Percentiles rank a stretch among this genome's conserved stretches.
phyloP scores from a whole-genome alignment of 257 asterid genomes.

The Haberlea rhodopensis region DNA sequence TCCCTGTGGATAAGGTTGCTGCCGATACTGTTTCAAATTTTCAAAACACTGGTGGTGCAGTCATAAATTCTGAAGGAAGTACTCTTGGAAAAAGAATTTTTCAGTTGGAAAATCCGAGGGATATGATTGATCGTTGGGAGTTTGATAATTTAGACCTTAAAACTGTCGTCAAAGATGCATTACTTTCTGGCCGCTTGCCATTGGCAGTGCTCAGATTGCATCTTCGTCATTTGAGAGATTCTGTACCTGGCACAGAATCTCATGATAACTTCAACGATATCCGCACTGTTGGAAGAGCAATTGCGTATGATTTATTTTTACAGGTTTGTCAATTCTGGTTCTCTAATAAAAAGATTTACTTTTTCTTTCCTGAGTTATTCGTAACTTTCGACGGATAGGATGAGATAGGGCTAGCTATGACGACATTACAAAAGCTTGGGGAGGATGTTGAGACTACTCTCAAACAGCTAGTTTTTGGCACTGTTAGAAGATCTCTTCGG shows the following conservation, averaged over 20 bases:
- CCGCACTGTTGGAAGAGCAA: slow-evolving; percentile 80
- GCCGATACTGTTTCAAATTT: slow-evolving; percentile 30
- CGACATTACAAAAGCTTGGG: slow-evolving; percentile 94
- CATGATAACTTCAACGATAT: slow-evolving; percentile 83
- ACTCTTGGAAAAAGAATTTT: slow-evolving; percentile 36
- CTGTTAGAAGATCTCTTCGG: slow-evolving; percentile 88
- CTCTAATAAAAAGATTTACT: slow-evolving; percentile 16
- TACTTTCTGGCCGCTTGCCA: slow-evolving; percentile 93
- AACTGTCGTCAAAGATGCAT: slow-evolving; percentile 86
- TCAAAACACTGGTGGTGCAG: slow-evolving; percentile 40
- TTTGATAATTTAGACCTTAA: slow-evolving; percentile 68
- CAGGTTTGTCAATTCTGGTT: slow-evolving; percentile 56
- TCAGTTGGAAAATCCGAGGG: slow-evolving; percentile 71
- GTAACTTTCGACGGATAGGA: slow-evolving; percentile 52
- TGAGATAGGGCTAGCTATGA: slow-evolving; percentile 80
- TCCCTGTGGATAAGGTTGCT: slow-evolving; percentile 49
- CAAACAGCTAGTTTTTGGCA: slow-evolving; percentile 77
- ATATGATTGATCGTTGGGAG: slow-evolving; percentile 96
- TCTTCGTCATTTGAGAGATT: slow-evolving; percentile 61
- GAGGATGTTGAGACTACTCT: slow-evolving; percentile 83
- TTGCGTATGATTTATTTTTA: slow-evolving; percentile 79
- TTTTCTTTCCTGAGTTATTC: slow-evolving; percentile 28
- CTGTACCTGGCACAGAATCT: slow-evolving; percentile 53
- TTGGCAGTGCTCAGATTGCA: slow-evolving; percentile 93
- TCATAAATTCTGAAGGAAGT: slow-evolving; percentile 56